Evolutionary conservation across 345 rosid species (phyloP).

Genomic region (Populus deltoides): DNA sequence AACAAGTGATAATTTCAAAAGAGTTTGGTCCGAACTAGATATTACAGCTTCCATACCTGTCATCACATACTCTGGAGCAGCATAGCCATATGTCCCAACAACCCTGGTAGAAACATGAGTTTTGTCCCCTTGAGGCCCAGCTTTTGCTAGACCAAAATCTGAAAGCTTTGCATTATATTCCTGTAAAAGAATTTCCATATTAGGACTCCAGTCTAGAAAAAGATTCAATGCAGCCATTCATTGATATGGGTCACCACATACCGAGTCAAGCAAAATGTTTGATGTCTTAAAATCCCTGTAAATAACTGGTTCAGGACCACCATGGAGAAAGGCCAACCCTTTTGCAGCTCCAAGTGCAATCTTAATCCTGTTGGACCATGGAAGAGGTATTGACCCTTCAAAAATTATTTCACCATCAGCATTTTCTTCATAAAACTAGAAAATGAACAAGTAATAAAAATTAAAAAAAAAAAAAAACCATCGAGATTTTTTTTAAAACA

Average conservation of each 20-base stretch:
- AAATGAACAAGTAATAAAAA: neutral
- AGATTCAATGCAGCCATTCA: neutral
- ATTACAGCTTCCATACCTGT: conserved; percentile 20
- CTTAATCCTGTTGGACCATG: conserved; percentile 33
- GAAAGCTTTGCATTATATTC: conserved; percentile 37
- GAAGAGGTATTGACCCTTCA: conserved; percentile 57
- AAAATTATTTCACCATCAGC: conserved; percentile 17
- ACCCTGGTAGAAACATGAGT: conserved; percentile 37
- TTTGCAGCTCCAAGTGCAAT: conserved; percentile 38
- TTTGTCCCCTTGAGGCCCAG: conserved; percentile 39
- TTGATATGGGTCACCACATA: conserved; percentile 2
- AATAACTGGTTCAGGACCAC: conserved; percentile 32
- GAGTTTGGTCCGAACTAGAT: neutral
- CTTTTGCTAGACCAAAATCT: conserved; percentile 36
- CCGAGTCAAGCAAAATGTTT: conserved; percentile 33
- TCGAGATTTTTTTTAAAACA: neutral
- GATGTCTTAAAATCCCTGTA: conserved; percentile 37
- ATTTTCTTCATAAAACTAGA: conserved; percentile 6
- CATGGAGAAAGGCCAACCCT: conserved; percentile 37
- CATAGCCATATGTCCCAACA: conserved; percentile 36
- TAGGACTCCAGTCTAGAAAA: neutral
- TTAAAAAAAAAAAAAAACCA: neutral
- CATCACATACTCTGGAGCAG: conserved; percentile 39
- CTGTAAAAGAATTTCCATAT: conserved; percentile 3
- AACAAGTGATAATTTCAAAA: neutral